A percentile compares a stretch with the other conserved stretches of the same genome.
Evolutionary conservation across 2,329 filamentous ascomycete genomes (phyloP).

Genomic region (Fusarium austroafricanum): DNA sequence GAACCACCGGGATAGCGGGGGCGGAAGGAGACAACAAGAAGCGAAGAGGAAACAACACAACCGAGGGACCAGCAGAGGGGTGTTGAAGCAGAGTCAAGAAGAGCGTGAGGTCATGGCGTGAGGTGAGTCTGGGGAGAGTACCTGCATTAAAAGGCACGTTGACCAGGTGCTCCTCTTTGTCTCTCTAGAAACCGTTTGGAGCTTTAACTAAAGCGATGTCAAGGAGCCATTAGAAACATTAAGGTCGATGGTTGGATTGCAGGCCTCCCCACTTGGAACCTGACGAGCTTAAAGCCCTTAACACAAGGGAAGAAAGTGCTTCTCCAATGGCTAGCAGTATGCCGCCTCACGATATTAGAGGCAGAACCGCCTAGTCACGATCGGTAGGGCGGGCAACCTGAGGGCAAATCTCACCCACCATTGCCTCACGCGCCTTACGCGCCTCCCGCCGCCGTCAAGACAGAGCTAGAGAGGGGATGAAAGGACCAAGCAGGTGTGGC

Average conservation of each 20-base stretch:
- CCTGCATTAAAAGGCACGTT: constrained; percentile 48
- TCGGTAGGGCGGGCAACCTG: constrained; percentile 43
- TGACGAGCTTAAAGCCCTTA: constrained; percentile 37
- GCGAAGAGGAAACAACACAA: constrained; percentile 43
- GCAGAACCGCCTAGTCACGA: constrained; percentile 23
- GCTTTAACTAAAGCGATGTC: constrained; percentile 34
- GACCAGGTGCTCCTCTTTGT: constrained; percentile 23
- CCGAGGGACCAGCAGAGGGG: constrained; percentile 36
- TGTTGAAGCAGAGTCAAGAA: constrained; percentile 46
- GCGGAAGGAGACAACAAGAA: constrained; percentile 45
- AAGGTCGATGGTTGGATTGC: constrained; percentile 41
- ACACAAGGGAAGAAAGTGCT: constrained; percentile 33
- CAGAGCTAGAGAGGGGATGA: constrained; percentile 14
- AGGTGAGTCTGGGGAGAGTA: constrained; percentile 46
- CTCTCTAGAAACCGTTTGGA: constrained; percentile 31
- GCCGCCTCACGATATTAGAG: constrained; percentile 42
- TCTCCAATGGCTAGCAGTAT: constrained; percentile 39
- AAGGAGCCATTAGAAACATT: constrained; percentile 31
- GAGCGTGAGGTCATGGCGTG: constrained; percentile 45
- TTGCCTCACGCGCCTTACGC: constrained; percentile 43
- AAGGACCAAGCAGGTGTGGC: constrained; percentile 12
- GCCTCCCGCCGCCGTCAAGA: constrained; percentile 33
- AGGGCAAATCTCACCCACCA: constrained; percentile 37
- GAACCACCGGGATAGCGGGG: constrained; percentile 44
- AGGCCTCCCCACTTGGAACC: constrained; percentile 40